phyloP scores from a whole-genome alignment of 2,329 filamentous ascomycete genomes.

The Diaporthe sp. region DNA sequence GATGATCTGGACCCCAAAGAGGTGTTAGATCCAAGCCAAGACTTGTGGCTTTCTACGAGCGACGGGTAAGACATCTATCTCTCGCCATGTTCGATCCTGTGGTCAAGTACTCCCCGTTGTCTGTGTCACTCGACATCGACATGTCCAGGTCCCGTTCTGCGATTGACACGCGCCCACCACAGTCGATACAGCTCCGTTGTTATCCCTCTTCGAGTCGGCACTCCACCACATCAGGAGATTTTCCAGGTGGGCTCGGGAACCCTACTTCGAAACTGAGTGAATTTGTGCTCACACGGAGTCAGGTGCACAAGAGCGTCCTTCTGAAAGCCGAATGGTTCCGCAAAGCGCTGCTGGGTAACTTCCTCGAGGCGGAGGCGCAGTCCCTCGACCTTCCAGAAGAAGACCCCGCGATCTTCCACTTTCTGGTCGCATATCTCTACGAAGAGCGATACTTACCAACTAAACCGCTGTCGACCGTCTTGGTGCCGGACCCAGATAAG shows the following conservation, averaged over 20 bases:
- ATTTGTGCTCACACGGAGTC: constrained; percentile 24
- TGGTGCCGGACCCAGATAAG: constrained; percentile 56
- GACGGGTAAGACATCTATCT: constrained; percentile 56
- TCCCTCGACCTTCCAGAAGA: constrained; percentile 65
- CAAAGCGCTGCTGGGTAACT: constrained; percentile 62
- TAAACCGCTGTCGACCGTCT: constrained; percentile 56
- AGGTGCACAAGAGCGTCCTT: constrained; percentile 63
- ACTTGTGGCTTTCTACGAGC: constrained; percentile 63
- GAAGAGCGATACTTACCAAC: constrained; percentile 62
- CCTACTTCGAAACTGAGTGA: background rate
- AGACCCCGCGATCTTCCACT: constrained; percentile 64
- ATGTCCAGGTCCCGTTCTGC: constrained; percentile 38
- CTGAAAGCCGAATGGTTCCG: constrained; percentile 62
- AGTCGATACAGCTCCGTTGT: constrained; percentile 61
- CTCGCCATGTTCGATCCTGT: constrained; percentile 6
- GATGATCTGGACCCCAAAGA: constrained; percentile 50
- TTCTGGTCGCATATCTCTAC: constrained; percentile 65
- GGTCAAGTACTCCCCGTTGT: constrained; percentile 1
- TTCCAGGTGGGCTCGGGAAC: constrained; percentile 53
- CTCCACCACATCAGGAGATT: constrained; percentile 55
- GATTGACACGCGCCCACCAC: constrained; percentile 7
- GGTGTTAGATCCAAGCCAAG: constrained; percentile 56
- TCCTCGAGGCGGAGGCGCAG: constrained; percentile 60
- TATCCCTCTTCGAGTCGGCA: constrained; percentile 60
- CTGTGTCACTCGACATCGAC: constrained; percentile 15